Conservation (phyloP, 192 early-diverging fungal species). For the Backusella circina region DNA sequence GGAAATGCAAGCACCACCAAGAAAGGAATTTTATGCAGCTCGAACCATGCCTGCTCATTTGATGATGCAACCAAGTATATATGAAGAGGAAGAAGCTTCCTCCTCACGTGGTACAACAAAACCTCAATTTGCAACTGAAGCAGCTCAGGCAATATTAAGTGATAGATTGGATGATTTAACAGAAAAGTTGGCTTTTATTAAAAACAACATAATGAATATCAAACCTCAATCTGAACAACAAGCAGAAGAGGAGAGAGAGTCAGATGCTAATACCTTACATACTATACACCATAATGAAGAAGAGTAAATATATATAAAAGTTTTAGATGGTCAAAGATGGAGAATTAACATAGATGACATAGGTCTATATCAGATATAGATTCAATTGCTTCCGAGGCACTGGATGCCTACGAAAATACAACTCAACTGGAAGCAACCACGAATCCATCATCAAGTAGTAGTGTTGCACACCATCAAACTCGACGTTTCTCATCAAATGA, state of each 20-base stretch:
- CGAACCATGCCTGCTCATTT: slow-evolving; percentile 11
- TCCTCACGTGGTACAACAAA: neutral
- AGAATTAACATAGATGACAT: neutral
- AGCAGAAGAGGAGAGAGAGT: neutral
- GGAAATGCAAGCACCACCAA: slow-evolving; percentile 11
- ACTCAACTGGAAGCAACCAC: neutral
- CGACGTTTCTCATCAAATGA: slow-evolving; percentile 1
- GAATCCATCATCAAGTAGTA: neutral
- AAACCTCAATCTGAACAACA: neutral
- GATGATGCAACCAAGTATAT: neutral
- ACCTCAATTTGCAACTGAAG: neutral
- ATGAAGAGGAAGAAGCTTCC: neutral
- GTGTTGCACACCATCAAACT: neutral
- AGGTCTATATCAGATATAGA: slow-evolving; percentile 20
- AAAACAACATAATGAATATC: slow-evolving; percentile 29
- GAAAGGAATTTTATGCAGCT: slow-evolving; percentile 18
- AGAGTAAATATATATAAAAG: neutral
- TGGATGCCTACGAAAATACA: slow-evolving; percentile 16
- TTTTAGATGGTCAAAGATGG: neutral
- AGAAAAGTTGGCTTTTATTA: slow-evolving; percentile 25
- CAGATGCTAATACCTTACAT: slow-evolving; percentile 3
- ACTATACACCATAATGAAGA: neutral
- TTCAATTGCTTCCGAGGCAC: slow-evolving; percentile 22
- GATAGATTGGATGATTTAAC: slow-evolving; percentile 27
- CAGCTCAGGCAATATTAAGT: slow-evolving; percentile 19